Evolutionary conservation across 75 land plant species (phyloP).

Genomic region (Cunninghamia lanceolata): DNA sequence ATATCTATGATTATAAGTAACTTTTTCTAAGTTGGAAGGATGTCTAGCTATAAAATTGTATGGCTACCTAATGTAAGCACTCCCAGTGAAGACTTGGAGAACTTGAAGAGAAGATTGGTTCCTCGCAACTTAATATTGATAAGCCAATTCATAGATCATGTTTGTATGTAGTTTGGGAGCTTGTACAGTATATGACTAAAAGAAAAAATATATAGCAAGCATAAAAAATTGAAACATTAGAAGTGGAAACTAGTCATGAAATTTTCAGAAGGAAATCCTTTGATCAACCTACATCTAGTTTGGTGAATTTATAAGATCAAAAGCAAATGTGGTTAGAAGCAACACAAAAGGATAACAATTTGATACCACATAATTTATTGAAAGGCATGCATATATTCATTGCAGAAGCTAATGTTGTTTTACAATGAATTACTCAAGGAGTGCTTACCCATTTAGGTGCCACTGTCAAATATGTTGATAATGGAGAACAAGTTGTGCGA

Average conservation of each 20-base stretch:
- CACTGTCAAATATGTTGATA: conserved; percentile 30
- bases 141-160: conserved; percentile 73
- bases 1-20: not conserved
- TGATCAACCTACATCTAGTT: not conserved
- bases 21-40: not conserved
- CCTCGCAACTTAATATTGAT: conserved; percentile 37
- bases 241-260: not conserved
- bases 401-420: conserved; percentile 47
- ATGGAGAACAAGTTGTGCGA: conserved; percentile 55
- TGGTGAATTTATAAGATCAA: not conserved
- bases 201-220: conserved; percentile 5
- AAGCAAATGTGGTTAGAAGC: not conserved
- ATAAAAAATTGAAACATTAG: not conserved
- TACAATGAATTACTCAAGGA: conserved; percentile 13
- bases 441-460: conserved; percentile 39
- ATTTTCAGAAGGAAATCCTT: not conserved
- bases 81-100: conserved; percentile 11
- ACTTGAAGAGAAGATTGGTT: conserved; percentile 15
- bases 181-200: conserved; percentile 44
- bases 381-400: conserved; percentile 50
- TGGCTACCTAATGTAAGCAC: conserved; percentile 47
- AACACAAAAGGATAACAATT: not conserved
- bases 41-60: conserved; percentile 28
- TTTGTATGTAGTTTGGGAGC: conserved; percentile 26
- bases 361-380: conserved; percentile 24